phyloP scores from a whole-genome alignment of 345 rosid species.

The Turritis glabra region DNA sequence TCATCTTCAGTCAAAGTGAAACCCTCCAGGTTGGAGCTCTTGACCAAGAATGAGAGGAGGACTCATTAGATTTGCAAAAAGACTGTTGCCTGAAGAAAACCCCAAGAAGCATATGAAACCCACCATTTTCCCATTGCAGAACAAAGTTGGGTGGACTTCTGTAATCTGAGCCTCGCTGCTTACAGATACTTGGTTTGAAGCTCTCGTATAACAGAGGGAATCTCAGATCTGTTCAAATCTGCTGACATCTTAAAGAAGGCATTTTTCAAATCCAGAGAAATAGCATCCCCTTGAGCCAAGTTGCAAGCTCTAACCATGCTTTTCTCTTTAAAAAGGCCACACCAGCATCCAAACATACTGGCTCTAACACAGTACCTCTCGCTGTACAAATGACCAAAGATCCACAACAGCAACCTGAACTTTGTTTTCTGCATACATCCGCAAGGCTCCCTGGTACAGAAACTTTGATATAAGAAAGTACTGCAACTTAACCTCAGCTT shows the following conservation, averaged over 20 bases:
- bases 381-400: conserved; percentile 71
- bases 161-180: conserved; percentile 31
- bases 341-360: conserved; percentile 46
- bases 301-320: conserved; percentile 83
- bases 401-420: conserved; percentile 66
- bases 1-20: conserved; percentile 68
- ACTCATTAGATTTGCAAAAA: conserved; percentile 42
- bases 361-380: conserved; percentile 56
- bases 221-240: conserved; percentile 46
- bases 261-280: conserved; percentile 47
- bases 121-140: conserved; percentile 85
- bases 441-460: conserved; percentile 71
- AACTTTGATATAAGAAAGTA: conserved; percentile 51
- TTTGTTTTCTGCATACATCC: conserved; percentile 65
- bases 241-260: conserved; percentile 50
- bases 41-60: conserved; percentile 51
- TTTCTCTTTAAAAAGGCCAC: conserved; percentile 62
- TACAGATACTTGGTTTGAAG: conserved; percentile 24
- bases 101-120: conserved; percentile 93
- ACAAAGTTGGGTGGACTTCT: conserved; percentile 78
- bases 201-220: conserved; percentile 31
- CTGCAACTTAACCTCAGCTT: conserved; percentile 48
- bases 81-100: conserved; percentile 71
- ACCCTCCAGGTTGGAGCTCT: conserved; percentile 63
- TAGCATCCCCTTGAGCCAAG: conserved; percentile 63